Evolutionary conservation across 2,329 filamentous ascomycete genomes (phyloP).

Genomic region (Alternaria gaisen): DNA sequence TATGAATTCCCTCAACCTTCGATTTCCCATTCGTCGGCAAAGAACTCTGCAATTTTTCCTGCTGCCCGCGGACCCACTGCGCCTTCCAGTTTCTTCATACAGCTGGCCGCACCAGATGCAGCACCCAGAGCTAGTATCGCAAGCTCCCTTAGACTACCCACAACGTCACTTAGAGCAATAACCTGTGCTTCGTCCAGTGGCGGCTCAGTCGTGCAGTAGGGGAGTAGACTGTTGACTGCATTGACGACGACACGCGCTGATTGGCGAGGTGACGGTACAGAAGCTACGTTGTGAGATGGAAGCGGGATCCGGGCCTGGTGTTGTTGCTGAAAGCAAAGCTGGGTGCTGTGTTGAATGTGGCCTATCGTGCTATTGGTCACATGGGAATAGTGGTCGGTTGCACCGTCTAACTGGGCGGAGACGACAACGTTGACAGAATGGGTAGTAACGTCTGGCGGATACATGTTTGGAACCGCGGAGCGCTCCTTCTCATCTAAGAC

Average conservation of each 20-base stretch:
- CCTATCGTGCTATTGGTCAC: neutral
- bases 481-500: neutral
- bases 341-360: neutral
- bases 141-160: conserved; percentile 44
- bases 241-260: conserved; percentile 3
- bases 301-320: neutral
- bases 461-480: neutral
- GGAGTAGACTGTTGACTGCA: conserved; percentile 36
- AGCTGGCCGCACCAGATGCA: conserved; percentile 21
- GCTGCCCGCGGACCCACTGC: conserved; percentile 35
- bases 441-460: neutral
- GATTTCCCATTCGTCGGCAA: conserved; percentile 44
- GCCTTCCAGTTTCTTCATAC: conserved; percentile 23
- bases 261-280: conserved; percentile 2
- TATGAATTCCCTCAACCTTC: conserved; percentile 11
- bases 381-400: conserved; percentile 8
- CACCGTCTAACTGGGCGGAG: conserved; percentile 20
- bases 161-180: conserved; percentile 45
- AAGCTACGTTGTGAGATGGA: neutral
- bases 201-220: conserved; percentile 38
- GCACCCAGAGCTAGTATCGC: conserved; percentile 38
- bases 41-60: conserved; percentile 43
- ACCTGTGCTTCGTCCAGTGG: conserved; percentile 37
- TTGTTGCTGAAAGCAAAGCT: neutral
- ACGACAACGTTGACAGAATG: neutral